Evolutionary conservation across 1,139 yeast genomes (phyloP).

Genomic region (Taiozyma sp.): DNA sequence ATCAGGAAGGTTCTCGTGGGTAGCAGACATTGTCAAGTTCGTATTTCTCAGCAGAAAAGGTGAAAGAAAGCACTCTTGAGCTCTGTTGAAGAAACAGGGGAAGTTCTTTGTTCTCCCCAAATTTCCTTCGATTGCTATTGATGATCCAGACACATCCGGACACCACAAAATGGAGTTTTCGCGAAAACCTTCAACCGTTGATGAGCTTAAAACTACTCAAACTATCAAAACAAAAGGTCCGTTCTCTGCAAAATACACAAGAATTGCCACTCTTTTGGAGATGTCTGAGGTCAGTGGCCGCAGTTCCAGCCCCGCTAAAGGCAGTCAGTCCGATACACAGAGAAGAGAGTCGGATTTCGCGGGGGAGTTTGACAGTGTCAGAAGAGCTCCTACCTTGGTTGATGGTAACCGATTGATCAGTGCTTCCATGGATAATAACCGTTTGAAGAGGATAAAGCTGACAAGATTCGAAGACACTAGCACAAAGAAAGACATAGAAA

Average conservation of each 20-base stretch:
- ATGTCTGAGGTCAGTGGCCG: neutral
- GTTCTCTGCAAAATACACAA: neutral
- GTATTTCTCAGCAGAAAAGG: neutral
- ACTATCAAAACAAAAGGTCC: neutral
- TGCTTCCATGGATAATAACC: constrained; percentile 5
- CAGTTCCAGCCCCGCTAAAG: neutral
- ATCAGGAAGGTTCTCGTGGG: constrained; percentile 43
- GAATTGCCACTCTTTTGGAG: neutral
- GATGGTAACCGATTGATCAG: constrained; percentile 12
- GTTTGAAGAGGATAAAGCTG: neutral
- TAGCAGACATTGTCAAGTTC: constrained; percentile 8
- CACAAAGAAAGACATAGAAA: neutral
- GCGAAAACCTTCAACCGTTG: neutral
- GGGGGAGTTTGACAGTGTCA: constrained; percentile 16
- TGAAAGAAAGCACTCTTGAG: neutral
- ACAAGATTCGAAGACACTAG: neutral
- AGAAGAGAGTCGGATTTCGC: constrained; percentile 11
- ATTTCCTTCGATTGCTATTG: neutral
- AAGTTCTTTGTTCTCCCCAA: neutral
- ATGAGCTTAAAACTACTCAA: neutral
- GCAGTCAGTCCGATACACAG: neutral
- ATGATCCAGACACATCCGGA: neutral
- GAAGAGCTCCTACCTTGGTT: constrained; percentile 14
- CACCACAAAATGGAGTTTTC: neutral
- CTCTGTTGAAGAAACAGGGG: neutral